These are phyloP conservation scores for Cordia subcordata DNA, from an alignment of 257 asterid species.

Conservation along the genomic window DNA sequence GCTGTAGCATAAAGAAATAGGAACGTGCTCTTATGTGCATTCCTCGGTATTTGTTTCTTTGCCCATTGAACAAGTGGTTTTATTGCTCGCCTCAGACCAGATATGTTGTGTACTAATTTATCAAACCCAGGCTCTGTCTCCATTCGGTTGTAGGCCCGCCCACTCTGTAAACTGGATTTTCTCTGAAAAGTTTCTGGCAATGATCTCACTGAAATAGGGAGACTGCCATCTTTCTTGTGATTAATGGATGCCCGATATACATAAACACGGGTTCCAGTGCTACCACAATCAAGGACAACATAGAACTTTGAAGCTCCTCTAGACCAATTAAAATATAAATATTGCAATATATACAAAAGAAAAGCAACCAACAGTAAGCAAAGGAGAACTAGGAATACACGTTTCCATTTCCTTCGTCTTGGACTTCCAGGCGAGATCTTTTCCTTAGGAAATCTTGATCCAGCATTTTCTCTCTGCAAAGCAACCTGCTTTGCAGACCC, in stretches of 20 bases:
- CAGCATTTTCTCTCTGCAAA: slow-evolving; percentile 43
- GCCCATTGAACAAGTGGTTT: slow-evolving; percentile 91
- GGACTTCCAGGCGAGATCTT: slow-evolving; percentile 38
- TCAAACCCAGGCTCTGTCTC: slow-evolving; percentile 99
- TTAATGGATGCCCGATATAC: slow-evolving; percentile 72
- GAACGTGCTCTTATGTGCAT: slow-evolving; percentile 69
- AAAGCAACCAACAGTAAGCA: slow-evolving; percentile 52
- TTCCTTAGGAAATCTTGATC: too few relatives aligned
- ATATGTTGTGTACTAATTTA: slow-evolving; percentile 70
- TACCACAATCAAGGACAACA: slow-evolving; percentile 94
- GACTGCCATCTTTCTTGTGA: slow-evolving; percentile 44
- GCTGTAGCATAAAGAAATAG: slow-evolving; percentile 94
- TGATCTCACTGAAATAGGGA: slow-evolving; percentile 68
- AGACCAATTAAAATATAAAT: slow-evolving; percentile 58
- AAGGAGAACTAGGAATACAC: slow-evolving; percentile 45
- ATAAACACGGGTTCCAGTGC: slow-evolving; percentile 97
- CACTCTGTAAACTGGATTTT: slow-evolving; percentile 47
- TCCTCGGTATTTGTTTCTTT: slow-evolving; percentile 76
- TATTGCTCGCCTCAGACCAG: slow-evolving; percentile 63
- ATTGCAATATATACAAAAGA: slow-evolving; percentile 39
- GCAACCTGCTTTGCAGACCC: slow-evolving; percentile 29
- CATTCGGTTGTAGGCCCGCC: slow-evolving; percentile 95
- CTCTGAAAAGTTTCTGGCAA: slow-evolving; percentile 69
- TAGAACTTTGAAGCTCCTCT: slow-evolving; percentile 57
- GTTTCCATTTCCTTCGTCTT: slow-evolving; percentile 49